Percentiles rank a stretch among this genome's conserved stretches.
phyloP scores from a whole-genome alignment of 805 yeast genomes.

The Gaillardinia entomophila region DNA sequence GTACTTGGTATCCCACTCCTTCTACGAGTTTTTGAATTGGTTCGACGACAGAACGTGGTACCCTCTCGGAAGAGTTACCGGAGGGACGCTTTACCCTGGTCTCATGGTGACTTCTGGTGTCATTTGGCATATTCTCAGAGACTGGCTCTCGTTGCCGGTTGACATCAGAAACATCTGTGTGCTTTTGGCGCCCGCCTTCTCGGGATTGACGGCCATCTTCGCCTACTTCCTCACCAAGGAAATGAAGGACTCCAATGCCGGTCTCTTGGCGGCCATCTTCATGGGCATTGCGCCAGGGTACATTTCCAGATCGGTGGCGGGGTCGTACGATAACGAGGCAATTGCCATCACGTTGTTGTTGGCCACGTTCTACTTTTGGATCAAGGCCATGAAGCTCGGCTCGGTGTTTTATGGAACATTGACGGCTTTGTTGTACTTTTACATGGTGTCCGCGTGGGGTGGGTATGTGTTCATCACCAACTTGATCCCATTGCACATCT shows the following conservation, averaged over 20 bases:
- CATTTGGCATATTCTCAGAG: conserved; percentile 67
- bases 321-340: conserved; percentile 98
- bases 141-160: conserved; percentile 67
- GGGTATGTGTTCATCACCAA: conserved; percentile 98
- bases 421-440: conserved; percentile 86
- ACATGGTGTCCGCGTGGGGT: conserved; percentile 99
- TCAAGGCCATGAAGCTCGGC: conserved; percentile 87
- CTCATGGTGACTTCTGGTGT: conserved; percentile 96
- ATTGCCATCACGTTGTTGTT: conserved; percentile 93
- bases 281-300: conserved; percentile 99
- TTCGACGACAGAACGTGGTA: conserved; percentile 99
- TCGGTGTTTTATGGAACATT: conserved; percentile 77
- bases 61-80: conserved; percentile 97
- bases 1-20: conserved; percentile 76
- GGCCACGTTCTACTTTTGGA: conserved; percentile 96
- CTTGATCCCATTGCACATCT: conserved; percentile 92
- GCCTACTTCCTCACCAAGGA: conserved; percentile 85
- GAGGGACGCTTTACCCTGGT: conserved; percentile 98
- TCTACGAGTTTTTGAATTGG: conserved; percentile 93
- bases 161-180: conserved; percentile 97
- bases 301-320: conserved; percentile 97
- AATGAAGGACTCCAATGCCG: conserved; percentile 86
- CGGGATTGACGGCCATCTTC: conserved; percentile 86
- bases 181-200: conserved; percentile 91
- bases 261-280: conserved; percentile 85